Conservation (phyloP, 1,284 basidiomycete species). For the Rhizoctonia solani region DNA sequence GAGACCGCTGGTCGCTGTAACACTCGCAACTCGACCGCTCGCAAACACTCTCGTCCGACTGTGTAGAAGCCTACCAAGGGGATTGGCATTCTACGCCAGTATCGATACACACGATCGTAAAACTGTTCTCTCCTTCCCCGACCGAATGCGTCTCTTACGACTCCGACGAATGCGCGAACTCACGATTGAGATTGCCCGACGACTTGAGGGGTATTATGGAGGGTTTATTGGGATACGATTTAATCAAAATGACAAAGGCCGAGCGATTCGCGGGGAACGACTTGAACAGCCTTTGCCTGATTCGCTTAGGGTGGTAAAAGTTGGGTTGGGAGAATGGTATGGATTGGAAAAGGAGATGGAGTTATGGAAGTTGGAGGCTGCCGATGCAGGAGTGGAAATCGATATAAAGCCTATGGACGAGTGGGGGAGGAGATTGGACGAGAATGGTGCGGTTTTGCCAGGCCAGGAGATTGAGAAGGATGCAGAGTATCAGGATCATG, state of each 20-base stretch:
- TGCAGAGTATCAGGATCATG: not conserved
- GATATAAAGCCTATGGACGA: conserved; percentile 44
- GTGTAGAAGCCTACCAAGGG: conserved; percentile 45
- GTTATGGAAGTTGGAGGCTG: conserved; percentile 45
- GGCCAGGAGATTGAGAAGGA: conserved; percentile 15
- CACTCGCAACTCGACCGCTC: conserved; percentile 52
- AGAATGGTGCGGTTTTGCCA: conserved; percentile 34
- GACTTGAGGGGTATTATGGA: conserved; percentile 45
- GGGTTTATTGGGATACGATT: conserved; percentile 49
- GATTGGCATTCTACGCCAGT: conserved; percentile 48
- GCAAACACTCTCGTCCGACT: conserved; percentile 49
- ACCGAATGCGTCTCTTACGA: conserved; percentile 49
- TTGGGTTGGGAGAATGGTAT: conserved; percentile 44
- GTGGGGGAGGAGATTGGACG: conserved; percentile 41
- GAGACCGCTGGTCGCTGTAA: conserved; percentile 51
- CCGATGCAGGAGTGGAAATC: conserved; percentile 39
- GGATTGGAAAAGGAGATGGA: conserved; percentile 47
- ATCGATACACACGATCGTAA: conserved; percentile 48
- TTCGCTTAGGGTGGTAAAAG: conserved; percentile 19
- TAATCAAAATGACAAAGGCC: conserved; percentile 42
- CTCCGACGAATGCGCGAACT: conserved; percentile 48
- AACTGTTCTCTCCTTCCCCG: conserved; percentile 44
- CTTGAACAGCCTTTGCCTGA: conserved; percentile 44
- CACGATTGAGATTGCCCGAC: conserved; percentile 35
- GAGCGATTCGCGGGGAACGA: conserved; percentile 48